Evolutionary conservation across 2,329 filamentous ascomycete species (phyloP).

Genomic region (Hypoxylon sp.): DNA sequence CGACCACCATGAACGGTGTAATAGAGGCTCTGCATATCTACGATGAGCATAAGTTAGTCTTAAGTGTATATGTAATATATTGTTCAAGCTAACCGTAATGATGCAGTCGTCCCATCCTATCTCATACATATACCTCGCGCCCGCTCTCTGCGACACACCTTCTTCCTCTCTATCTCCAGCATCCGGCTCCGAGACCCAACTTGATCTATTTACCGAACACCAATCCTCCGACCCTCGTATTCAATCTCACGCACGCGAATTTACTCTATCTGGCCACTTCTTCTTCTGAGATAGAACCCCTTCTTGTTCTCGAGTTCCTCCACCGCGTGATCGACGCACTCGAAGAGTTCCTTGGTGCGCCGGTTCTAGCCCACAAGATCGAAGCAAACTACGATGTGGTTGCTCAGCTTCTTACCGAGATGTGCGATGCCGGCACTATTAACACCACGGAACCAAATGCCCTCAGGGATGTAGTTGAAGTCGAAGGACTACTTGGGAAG

Average conservation of each 20-base stretch:
- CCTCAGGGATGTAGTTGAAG: conserved; percentile 89
- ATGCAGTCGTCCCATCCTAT: conserved; percentile 81
- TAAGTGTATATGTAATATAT: background rate
- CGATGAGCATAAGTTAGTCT: conserved; percentile 88
- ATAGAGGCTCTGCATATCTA: conserved; percentile 98
- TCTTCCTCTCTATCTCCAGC: conserved; percentile 87
- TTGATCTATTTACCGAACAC: conserved; percentile 86
- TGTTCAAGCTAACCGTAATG: conserved; percentile 43
- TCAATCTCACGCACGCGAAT: conserved; percentile 88
- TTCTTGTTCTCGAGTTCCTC: conserved; percentile 92
- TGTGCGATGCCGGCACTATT: conserved; percentile 94
- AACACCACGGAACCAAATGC: conserved; percentile 94
- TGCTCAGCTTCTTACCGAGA: conserved; percentile 91
- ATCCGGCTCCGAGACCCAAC: conserved; percentile 84
- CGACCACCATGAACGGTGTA: conserved; percentile 79
- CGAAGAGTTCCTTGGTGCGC: conserved; percentile 93
- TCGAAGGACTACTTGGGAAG: conserved; percentile 90
- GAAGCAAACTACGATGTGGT: conserved; percentile 93
- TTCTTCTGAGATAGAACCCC: conserved; percentile 88
- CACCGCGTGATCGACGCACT: conserved; percentile 92
- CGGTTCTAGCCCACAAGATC: conserved; percentile 86
- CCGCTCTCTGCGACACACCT: conserved; percentile 82
- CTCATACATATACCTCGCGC: conserved; percentile 87
- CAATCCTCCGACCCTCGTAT: conserved; percentile 87
- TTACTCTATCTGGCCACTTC: conserved; percentile 87